Evolutionary conservation across 108 stramenopile genomes (phyloP).

Genomic region (Cyclotella distinguenda): DNA sequence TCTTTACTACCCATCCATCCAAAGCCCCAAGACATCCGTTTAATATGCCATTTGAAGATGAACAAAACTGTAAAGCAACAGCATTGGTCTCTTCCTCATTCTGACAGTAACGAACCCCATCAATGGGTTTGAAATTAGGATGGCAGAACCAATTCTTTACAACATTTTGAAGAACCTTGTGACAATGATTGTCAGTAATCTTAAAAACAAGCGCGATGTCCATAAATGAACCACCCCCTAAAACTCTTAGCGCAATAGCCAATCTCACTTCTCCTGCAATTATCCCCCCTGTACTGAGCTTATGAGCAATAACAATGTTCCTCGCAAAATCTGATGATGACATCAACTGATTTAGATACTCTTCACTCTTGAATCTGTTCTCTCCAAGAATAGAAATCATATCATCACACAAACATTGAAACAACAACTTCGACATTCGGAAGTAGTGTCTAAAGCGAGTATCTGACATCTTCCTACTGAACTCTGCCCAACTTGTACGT

Average conservation of each 20-base stretch:
- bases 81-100: not conserved
- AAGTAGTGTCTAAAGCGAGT: too few relatives aligned
- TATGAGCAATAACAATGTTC: slow-evolving; percentile 3
- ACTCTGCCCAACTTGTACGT: too few relatives aligned
- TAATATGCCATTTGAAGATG: not conserved
- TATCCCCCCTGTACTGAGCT: not conserved
- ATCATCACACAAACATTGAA: too few relatives aligned
- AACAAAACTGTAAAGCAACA: not conserved
- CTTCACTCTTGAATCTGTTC: too few relatives aligned
- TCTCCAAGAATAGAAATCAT: too few relatives aligned
- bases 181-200: not conserved
- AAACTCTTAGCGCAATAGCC: not conserved
- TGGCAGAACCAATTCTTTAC: too few relatives aligned
- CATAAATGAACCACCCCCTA: slow-evolving; percentile 3
- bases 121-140: not conserved
- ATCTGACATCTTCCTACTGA: too few relatives aligned
- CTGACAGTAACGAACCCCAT: not conserved
- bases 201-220: slow-evolving; percentile 4
- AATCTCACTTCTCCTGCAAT: slow-evolving; percentile 1
- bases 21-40: too few relatives aligned
- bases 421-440: too few relatives aligned
- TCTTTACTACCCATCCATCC: too few relatives aligned
- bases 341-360: too few relatives aligned
- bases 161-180: not conserved
- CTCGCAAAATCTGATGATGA: too few relatives aligned